Evolutionary conservation across 371 early-diverging fungal genomes (phyloP).

Genomic region (Mucor racemosus): DNA sequence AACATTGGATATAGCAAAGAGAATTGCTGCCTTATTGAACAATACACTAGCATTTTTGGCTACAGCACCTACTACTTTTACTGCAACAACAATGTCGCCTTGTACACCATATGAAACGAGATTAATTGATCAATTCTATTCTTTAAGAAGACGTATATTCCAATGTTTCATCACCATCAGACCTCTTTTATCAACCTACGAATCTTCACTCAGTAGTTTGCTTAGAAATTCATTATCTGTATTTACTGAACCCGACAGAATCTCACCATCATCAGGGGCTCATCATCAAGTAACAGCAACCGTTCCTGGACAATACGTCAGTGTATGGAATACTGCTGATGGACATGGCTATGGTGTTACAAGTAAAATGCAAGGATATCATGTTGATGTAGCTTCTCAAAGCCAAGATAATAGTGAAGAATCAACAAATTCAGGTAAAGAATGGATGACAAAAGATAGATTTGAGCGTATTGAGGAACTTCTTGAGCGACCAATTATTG

Average conservation of each 20-base stretch:
- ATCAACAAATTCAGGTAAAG: conserved; percentile 47
- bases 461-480: conserved; percentile 62
- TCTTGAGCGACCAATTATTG: conserved; percentile 65
- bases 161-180: conserved; percentile 73
- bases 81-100: conserved; percentile 47
- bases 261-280: conserved; percentile 56
- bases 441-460: conserved; percentile 63
- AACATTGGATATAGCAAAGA: conserved; percentile 80
- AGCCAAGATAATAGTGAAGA: conserved; percentile 40
- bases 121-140: conserved; percentile 67
- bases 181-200: conserved; percentile 69
- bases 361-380: conserved; percentile 62
- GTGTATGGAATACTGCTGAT: conserved; percentile 63
- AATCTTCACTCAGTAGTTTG: conserved; percentile 63
- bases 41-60: conserved; percentile 74
- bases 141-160: conserved; percentile 70
- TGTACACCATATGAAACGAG: conserved; percentile 48
- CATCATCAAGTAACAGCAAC: conserved; percentile 55
- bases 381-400: conserved; percentile 49
- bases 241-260: conserved; percentile 64
- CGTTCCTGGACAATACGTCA: conserved; percentile 61
- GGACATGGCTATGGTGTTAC: conserved; percentile 70
- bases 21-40: conserved; percentile 78
- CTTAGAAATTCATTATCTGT: conserved; percentile 58
- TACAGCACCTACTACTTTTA: conserved; percentile 60